Evolutionary conservation across 129 eudicot genomes (phyloP), one percentile per base, ranked within the genome.

Genomic region (Oenanthe sinensis): DNA sequence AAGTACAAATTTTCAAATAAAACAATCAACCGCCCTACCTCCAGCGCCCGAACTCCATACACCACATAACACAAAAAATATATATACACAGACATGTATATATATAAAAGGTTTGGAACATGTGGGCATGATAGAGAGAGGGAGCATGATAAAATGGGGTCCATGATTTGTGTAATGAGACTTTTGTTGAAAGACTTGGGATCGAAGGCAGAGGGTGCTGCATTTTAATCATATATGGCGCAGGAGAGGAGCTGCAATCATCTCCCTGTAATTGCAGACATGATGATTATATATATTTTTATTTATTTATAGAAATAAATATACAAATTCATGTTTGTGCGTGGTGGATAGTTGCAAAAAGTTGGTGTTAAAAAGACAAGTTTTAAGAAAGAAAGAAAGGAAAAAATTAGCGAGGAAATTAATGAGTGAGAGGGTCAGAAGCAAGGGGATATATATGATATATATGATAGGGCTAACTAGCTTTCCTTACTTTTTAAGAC

Each of bases 161-260:
- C 81, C 79, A 90, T 88, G 85, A 88, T 81, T 82, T 83, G 77
- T 62, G 76, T 74, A 81, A 80, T 75, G 83, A 79, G 82, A 74
- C 89, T 83, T 83, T 88, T 81, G 43, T 81, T 77, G 80, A 87
- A 88, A 85, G 88, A 84, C 92, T 91, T 91, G 96, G 92, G 92
- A 91, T 91, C 84, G 85, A 91, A 88, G 91, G 96, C 87, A 91
- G 84, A 78, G n/a, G 36, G 28, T 70, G 75, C 26, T 78, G 80
- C 62, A 78, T 78, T 26, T 75, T 78, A 74, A 86, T 87, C 83
- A 87, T 90, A 81, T 60, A 60, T 60, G 33, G 33, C 14, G 26
- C 81, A 71, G 63, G 36, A 81, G 77, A 55, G 81, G 48, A 82
- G 82, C 75, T 68, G 74, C 85, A 88, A 88, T 91, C 92, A 88